phyloP scores from a whole-genome alignment of 768 basidiomycete species.

The Tulasnella sp. region DNA sequence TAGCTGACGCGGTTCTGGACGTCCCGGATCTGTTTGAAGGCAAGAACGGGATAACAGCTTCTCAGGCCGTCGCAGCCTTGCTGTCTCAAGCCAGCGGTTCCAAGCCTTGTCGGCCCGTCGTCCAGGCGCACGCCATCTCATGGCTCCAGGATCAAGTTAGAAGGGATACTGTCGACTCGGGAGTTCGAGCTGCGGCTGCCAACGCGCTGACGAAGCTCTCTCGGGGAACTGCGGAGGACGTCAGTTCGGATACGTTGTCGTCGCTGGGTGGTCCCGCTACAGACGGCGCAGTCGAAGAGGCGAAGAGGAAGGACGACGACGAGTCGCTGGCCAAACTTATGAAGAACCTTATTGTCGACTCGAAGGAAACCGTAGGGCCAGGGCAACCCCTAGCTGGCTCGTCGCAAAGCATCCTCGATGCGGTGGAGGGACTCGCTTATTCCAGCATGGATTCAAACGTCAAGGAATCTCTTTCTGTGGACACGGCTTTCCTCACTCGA shows the following conservation, averaged over 20 bases:
- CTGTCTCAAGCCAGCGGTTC: constrained; percentile 70
- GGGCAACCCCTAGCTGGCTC: constrained; percentile 5
- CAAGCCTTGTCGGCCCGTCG: constrained; percentile 55
- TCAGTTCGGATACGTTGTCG: constrained; percentile 33
- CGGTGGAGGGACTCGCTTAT: constrained; percentile 81
- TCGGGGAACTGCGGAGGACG: constrained; percentile 40
- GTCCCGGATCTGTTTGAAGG: constrained; percentile 53
- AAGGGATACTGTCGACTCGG: constrained; percentile 36
- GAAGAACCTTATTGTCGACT: constrained; percentile 45
- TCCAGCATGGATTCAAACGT: constrained; percentile 30
- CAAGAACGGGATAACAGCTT: constrained; percentile 39
- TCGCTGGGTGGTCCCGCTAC: not conserved
- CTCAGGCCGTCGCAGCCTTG: constrained; percentile 59
- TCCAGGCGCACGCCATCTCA: constrained; percentile 47
- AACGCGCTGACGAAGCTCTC: constrained; percentile 74
- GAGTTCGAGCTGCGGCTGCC: constrained; percentile 53
- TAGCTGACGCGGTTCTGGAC: constrained; percentile 59
- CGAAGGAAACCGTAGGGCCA: not conserved
- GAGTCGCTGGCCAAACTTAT: constrained; percentile 46
- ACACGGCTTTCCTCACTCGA: constrained; percentile 46
- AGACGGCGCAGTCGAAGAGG: not conserved
- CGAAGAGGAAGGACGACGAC: constrained; percentile 26
- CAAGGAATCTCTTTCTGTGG: constrained; percentile 46
- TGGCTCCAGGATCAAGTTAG: constrained; percentile 63
- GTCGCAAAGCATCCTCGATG: constrained; percentile 47